These are phyloP conservation scores for Setomelanomma holmii DNA, from an alignment of 2,329 filamentous ascomycete species.

Conservation along the genomic window DNA sequence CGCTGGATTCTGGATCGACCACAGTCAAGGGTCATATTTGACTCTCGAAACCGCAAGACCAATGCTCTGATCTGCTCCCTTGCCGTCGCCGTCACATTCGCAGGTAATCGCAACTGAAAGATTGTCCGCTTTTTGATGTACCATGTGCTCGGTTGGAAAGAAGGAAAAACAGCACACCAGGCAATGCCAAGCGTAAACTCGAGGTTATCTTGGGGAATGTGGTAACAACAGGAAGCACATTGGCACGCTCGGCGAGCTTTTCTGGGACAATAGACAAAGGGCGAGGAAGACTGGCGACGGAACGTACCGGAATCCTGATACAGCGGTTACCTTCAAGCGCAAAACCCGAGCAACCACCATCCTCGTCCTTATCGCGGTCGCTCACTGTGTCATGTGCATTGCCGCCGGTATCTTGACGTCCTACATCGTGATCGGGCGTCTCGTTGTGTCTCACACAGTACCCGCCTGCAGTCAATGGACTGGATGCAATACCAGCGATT, in stretches of 20 bases:
- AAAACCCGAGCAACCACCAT: neutral
- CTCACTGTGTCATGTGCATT: neutral
- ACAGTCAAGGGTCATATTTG: neutral
- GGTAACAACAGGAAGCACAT: slow-evolving; percentile 3
- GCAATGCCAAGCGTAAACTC: neutral
- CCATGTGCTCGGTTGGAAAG: neutral
- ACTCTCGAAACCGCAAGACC: slow-evolving; percentile 1
- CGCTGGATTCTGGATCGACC: slow-evolving; percentile 4
- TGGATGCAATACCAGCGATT: neutral
- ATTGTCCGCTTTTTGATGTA: slow-evolving; percentile 1
- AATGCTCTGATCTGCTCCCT: neutral
- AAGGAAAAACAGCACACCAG: neutral
- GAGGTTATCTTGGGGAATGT: slow-evolving; percentile 4
- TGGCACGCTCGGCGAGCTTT: neutral
- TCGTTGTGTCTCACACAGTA: neutral
- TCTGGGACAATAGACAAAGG: neutral
- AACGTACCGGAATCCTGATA: neutral
- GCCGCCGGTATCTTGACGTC: slow-evolving; percentile 5
- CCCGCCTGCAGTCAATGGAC: slow-evolving; percentile 1
- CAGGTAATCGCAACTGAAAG: slow-evolving; percentile 3
- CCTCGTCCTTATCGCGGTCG: neutral
- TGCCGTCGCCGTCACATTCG: slow-evolving; percentile 1
- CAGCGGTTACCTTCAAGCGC: neutral
- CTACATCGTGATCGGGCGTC: neutral
- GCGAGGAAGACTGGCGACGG: neutral